Evolutionary conservation across 2,329 filamentous ascomycete genomes (phyloP), one percentile per base, ranked within the genome.

Genomic region (Dothiorella sarmentorum): DNA sequence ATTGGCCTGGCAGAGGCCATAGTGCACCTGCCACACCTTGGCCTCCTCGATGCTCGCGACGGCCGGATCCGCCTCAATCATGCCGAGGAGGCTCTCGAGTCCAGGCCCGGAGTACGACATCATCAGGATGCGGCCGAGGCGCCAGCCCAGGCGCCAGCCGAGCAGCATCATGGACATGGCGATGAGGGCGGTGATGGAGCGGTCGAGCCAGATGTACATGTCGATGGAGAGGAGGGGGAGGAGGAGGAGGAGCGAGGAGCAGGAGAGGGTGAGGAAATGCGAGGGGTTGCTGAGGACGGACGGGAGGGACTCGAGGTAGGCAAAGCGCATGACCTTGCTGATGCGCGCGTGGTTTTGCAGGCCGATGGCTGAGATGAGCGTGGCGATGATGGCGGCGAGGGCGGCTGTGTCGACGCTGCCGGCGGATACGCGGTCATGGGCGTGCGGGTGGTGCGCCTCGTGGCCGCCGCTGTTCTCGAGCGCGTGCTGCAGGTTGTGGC

Each of bases 1-100:
- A 70, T 95, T 97, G 7, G 94, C 94, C 88, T 97, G 96, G 69
- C 91, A 96, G 38, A 97, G 80, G 1, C 93, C 92, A 71, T 97
- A 97, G 74, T 99, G 94, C 13, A 97, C 94, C 77, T 99, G 94
- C 94, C 94, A 99, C 73, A 99, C 96, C 69, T 91, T 87, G 1
- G 92, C 93, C 68, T 97, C 92, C 60, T 97, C 90, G 45, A 99
- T 85, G 1, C 82, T 82, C 43, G 83, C 82, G 24, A 97, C 85
- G 58, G 83, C 82, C 1, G 89, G 85, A 66, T 97, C 91, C 1
- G 85, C 82, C 71, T 91, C 87, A 53, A 99, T 92, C 71, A 96
- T 91, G 6, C 43, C 35, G 58, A 84, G 83, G 66, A 97, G 80
- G n/a, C 96, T 87, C 20, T 87, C 85, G 3, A 84, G 80, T 3